Evolutionary conservation across 495 filamentous ascomycete genomes (phyloP), one percentile per base, ranked within the genome.

Genomic region (Pseudomonodictys pantanalensis): DNA sequence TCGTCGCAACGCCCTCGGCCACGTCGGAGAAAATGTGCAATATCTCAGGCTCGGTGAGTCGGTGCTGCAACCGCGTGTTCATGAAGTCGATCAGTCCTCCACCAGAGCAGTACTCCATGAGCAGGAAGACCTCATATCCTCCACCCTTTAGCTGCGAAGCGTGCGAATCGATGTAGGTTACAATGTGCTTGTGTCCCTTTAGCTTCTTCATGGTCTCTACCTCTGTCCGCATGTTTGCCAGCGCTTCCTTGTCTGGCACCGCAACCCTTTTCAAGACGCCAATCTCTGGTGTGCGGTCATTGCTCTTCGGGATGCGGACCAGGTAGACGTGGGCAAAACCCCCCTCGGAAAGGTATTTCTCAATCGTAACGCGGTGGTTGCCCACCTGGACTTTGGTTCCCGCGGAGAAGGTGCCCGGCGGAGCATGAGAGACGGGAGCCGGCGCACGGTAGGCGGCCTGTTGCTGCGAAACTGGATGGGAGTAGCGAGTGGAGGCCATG

Each of bases 131-230:
- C 74, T 98, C 93, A 71, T 96, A 98, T 30, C 93, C 93, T 39
- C 91, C 91, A 32, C 88, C 91, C 60, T 88, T 86, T 58, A 97
- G 78, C 73, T 96, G 91, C 1, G 90, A 95, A 24, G 93, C 93
- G 76, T 98, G 93, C 51, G 91, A 96, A 77, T 98, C 93, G 72
- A 97, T 90, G 73, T 98, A 98, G 47, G 87, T 96, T 66, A 98
- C 93, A 69, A 98, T 97, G 62, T 93, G 87, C 50, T 83, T 85
- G 77, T 97, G 93, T 30, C 95, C 95, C 79, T 95, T 95, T 58
- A 98, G 78, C 68, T 92, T 90, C 83, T 98, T 98, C 93, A 98
- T 98, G 18, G 93, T 98, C 76, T 98, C 93, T 52, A 97, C 93
- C 79, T 98, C 93, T 56, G 87, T 97, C 69, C 95, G 87, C 93